Percentiles rank a stretch among this genome's conserved stretches.
Evolutionary conservation across 2,329 filamentous ascomycete species (phyloP).

Genomic region (Shiraia sp.): DNA sequence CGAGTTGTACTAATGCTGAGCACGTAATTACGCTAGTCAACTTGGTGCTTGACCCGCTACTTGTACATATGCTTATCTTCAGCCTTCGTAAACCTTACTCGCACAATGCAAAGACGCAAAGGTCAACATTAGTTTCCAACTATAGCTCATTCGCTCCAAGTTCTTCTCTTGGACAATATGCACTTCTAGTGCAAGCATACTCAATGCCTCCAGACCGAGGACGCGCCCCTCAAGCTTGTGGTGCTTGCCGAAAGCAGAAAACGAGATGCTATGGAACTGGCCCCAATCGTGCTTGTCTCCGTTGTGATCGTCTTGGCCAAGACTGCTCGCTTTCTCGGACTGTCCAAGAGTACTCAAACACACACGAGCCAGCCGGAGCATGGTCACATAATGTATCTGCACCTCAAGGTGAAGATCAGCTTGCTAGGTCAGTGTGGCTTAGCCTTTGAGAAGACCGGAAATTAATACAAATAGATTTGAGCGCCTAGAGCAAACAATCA

Average conservation of each 20-base stretch:
- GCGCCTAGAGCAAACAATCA: slow-evolving; percentile 14
- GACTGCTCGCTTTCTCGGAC: slow-evolving; percentile 38
- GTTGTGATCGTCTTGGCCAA: slow-evolving; percentile 44
- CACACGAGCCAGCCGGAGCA: not conserved
- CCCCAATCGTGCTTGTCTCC: slow-evolving; percentile 38
- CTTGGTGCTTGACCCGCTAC: too few species aligned
- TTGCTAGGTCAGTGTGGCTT: slow-evolving; percentile 9
- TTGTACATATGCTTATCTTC: too few species aligned
- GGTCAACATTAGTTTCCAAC: too few species aligned
- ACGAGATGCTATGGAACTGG: slow-evolving; percentile 48
- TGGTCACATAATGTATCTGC: slow-evolving; percentile 3
- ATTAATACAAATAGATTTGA: slow-evolving; percentile 6
- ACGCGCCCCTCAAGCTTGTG: slow-evolving; percentile 41
- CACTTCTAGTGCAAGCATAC: not conserved
- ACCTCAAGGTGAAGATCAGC: slow-evolving; percentile 2
- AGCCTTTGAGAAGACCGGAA: not conserved
- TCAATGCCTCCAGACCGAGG: slow-evolving; percentile 28
- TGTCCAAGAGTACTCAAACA: not conserved
- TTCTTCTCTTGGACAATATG: not conserved
- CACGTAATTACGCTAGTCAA: too few species aligned
- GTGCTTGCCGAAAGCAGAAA: slow-evolving; percentile 47
- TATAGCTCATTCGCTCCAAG: not conserved
- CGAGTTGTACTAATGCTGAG: too few species aligned
- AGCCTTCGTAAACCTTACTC: too few species aligned
- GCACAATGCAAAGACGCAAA: too few species aligned